Evolutionary conservation across 179 eudicot species (phyloP), one percentile per base, ranked within the genome.

Genomic region (Patellifolia procumbens): DNA sequence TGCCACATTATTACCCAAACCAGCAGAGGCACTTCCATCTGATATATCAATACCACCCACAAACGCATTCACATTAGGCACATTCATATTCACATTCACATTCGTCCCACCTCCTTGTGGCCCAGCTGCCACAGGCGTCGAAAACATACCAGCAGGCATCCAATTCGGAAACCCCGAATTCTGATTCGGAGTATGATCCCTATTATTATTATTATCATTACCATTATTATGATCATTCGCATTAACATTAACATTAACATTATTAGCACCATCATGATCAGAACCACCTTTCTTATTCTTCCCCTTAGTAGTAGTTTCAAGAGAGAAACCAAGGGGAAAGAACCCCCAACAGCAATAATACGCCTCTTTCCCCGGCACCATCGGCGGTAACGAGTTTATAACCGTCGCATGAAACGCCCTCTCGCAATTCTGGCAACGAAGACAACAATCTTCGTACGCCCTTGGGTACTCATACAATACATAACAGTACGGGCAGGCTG

Each of bases 321-420:
- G 63, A 3, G 79, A 74, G 67, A 90, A 90, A 42, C 96, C 94
- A 43, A 93, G 65, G 0, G 98, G 97, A 2, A 91, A 91, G 65
- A 92, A 87, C 0, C 95, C 96, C 94, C 95, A 92, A 26, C 93
- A 92, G 56, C 98, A 94, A 61, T 87, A 88, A 65, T 91, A 92
- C 0, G 92, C 97, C 46, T 94, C 97, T 65, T 86, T 90, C 16
- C 98, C 97, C 4, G 92, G 91, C 42, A 91, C 93, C 24, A 78
- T 0, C 0, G 97, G 97, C 22, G 98, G 98, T 78, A 91, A 64
- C 0, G 88, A 82, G 66, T 85, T 69, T 19, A 94, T 79, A 45
- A 65, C 59, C 1, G 80, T 83, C 0, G 89, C 97, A 31, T 92
- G 91, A 64, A 91, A 92, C 5, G 95, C 90, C 74, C 89, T 82